Evolutionary conservation across 2,329 filamentous ascomycete species (phyloP), one percentile per base, ranked within the genome.

Genomic region (Talaromyces piceae): DNA sequence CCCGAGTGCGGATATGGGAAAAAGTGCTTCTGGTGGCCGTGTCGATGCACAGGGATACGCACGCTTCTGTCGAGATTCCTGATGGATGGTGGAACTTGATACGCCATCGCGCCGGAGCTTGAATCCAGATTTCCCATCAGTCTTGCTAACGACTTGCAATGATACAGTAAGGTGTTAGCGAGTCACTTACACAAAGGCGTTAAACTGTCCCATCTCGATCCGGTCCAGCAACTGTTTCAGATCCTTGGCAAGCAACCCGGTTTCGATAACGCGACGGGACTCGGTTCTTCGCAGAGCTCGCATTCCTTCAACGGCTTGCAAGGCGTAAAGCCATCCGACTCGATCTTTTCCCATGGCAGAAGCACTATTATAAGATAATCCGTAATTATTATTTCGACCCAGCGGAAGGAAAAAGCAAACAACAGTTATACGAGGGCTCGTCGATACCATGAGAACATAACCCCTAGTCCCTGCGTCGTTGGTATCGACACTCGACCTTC

Each of bases 401-500:
- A 8, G 23, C 27, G 23, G 27, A 41, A 30, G 41, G 18, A 43
- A 41, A 47, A 20, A 22, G 7, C 27, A 7, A 26, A 23, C n/a
- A 8, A 20, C 26, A 25, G 22, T 12, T 22, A n/a, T n/a, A 20
- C 25, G 30, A 16, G 30, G 25, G 25, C 4, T 33, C 26, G 18
- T 30, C 8, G 26, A 39, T 41, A 50, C 48, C 52, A 48, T 48
- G 47, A 45, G 30, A 53, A 58, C 58, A 55, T 54, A 45, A 56
- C 48, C 45, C 41, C 46, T 16, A 71, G 56, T 13, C 64, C 67
- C 43, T 71, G 68, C 11, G 70, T 61, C 47, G 65, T 70, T 16
- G 63, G 51, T 30, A 72, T 58, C 3, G 63, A 63, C 13, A 58
- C 52, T 9, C 45, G 57, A 12, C 64, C 68, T 20, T 65, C 64